Percentiles rank a stretch among this genome's conserved stretches.
Conservation (phyloP, 2,329 filamentous ascomycete genomes). For the Verticillium klebahnii region DNA sequence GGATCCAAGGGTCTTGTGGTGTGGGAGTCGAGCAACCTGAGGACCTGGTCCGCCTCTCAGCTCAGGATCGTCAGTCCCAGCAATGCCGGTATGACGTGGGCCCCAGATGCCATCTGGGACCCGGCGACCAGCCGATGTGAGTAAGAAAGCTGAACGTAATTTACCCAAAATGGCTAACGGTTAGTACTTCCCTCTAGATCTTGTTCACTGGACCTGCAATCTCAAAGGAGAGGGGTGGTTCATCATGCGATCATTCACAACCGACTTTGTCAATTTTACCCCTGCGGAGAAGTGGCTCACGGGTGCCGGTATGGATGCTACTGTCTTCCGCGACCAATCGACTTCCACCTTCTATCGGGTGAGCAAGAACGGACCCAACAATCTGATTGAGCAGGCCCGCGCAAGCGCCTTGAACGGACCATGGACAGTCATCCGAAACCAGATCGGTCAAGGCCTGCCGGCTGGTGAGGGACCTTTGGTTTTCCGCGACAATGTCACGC, state of each 20-base stretch:
- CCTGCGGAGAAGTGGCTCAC: slow-evolving; percentile 5
- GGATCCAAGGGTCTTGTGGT: slow-evolving; percentile 30
- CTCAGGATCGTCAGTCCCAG: slow-evolving; percentile 32
- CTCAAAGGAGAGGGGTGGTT: slow-evolving; percentile 11
- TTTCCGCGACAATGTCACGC: slow-evolving; percentile 10
- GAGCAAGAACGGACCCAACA: slow-evolving; percentile 12
- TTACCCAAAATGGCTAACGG: background rate
- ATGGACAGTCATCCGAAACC: slow-evolving; percentile 9
- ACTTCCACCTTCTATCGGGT: slow-evolving; percentile 8
- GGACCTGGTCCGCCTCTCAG: slow-evolving; percentile 31
- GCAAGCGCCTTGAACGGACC: slow-evolving; percentile 7
- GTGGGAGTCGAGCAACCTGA: slow-evolving; percentile 35
- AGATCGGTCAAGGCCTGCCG: slow-evolving; percentile 10
- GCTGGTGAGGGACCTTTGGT: slow-evolving; percentile 13
- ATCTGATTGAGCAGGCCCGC: slow-evolving; percentile 10
- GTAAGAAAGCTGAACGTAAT: background rate
- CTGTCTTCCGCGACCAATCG: slow-evolving; percentile 5
- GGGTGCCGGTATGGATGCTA: slow-evolving; percentile 11
- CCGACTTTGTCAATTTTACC: slow-evolving; percentile 12
- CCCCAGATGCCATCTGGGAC: slow-evolving; percentile 33
- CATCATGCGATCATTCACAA: slow-evolving; percentile 10
- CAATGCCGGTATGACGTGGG: slow-evolving; percentile 36
- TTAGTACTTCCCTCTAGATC: background rate
- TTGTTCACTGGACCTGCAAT: slow-evolving; percentile 4
- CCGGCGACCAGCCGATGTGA: slow-evolving; percentile 5